Conservation (phyloP, 306 rosid species). For the Vachellia collinsii region DNA sequence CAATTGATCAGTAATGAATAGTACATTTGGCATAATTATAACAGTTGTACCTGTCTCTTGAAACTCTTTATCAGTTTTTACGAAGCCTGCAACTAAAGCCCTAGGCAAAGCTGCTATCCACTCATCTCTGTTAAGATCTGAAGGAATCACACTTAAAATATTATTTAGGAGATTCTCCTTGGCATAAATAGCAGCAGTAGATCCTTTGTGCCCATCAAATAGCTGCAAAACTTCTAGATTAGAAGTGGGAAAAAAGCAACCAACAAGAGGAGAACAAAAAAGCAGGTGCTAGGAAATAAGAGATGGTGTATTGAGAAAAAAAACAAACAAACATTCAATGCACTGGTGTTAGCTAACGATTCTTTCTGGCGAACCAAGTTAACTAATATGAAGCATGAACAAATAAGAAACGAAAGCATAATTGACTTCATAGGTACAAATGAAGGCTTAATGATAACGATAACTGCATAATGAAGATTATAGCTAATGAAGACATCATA, state of each 20-base stretch:
- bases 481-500: background rate
- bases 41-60: conserved; percentile 64
- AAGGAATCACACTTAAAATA: conserved; percentile 76
- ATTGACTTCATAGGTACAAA: background rate
- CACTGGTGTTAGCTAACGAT: conserved; percentile 17
- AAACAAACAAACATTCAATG: conserved; percentile 2
- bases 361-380: conserved; percentile 10
- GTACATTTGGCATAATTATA: conserved; percentile 17
- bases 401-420: background rate
- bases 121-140: conserved; percentile 94
- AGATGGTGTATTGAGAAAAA: background rate
- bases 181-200: conserved; percentile 95
- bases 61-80: conserved; percentile 95
- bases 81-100: conserved; percentile 98
- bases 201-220: conserved; percentile 98
- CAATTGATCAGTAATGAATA: background rate
- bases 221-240: conserved; percentile 64
- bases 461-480: conserved; percentile 20
- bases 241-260: conserved; percentile 26
- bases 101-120: conserved; percentile 96
- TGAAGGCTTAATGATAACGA: conserved; percentile 12
- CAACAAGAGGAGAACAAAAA: background rate
- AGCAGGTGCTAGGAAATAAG: conserved; percentile 7
- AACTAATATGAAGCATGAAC: conserved; percentile 10
- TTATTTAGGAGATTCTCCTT: conserved; percentile 94